These are phyloP conservation scores for Aspergillus fructus DNA, from an alignment of 2,329 filamentous ascomycete genomes.

Conservation along the genomic window DNA sequence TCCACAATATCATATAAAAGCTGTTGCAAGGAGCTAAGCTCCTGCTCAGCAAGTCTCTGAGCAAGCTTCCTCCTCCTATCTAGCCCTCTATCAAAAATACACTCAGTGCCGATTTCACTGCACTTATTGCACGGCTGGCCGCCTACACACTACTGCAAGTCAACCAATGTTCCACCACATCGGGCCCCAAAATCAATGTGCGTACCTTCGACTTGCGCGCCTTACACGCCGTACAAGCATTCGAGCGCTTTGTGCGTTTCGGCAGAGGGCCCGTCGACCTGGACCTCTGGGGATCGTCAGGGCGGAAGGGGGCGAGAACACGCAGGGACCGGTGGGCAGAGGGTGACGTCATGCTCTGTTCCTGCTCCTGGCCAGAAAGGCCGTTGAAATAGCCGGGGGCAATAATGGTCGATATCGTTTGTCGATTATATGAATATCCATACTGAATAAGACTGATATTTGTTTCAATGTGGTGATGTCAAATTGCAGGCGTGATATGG, in stretches of 20 bases:
- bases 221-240: not conserved
- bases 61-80: slow-evolving; percentile 4
- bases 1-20: not conserved
- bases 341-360: too few species aligned
- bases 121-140: slow-evolving; percentile 1
- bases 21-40: not conserved
- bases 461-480: too few species aligned
- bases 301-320: not conserved
- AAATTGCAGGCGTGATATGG: too few species aligned
- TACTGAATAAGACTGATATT: too few species aligned
- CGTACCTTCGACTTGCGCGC: not conserved
- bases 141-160: not conserved
- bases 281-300: not conserved
- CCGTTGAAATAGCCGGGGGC: too few species aligned
- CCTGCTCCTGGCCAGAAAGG: too few species aligned
- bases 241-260: not conserved
- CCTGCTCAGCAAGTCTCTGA: not conserved
- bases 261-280: not conserved
- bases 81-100: not conserved
- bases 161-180: not conserved
- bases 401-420: too few species aligned
- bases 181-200: too few species aligned
- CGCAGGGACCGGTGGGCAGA: not conserved
- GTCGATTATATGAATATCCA: too few species aligned
- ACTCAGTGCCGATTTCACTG: not conserved